Percentiles rank a stretch among this genome's conserved stretches.
phyloP scores from a whole-genome alignment of 2,329 filamentous ascomycete species.

The Cladosporium velox region DNA sequence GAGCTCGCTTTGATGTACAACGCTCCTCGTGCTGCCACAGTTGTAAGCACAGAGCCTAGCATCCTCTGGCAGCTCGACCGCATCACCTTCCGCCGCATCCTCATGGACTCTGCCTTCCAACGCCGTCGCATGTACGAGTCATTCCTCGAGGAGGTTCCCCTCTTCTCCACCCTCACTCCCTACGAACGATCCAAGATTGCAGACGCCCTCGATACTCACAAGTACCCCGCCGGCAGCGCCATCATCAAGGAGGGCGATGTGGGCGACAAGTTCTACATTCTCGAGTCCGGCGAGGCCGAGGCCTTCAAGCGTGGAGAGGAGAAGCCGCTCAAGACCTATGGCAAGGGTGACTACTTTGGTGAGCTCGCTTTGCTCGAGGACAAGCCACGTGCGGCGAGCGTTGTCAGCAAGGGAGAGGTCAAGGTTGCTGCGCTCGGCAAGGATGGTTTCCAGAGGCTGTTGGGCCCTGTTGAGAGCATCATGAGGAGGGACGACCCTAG shows the following conservation, averaged over 20 bases:
- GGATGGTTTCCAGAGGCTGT: constrained; percentile 87
- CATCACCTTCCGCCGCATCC: constrained; percentile 92
- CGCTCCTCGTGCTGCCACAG: constrained; percentile 89
- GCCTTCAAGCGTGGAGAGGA: constrained; percentile 77
- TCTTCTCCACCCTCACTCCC: constrained; percentile 77
- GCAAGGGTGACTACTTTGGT: constrained; percentile 94
- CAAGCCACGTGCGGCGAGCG: constrained; percentile 85
- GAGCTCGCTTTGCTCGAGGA: constrained; percentile 93
- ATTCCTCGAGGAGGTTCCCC: constrained; percentile 90
- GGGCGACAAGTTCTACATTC: constrained; percentile 86
- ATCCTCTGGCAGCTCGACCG: constrained; percentile 94
- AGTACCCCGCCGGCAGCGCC: constrained; percentile 73
- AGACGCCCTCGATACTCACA: constrained; percentile 89
- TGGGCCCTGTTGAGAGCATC: constrained; percentile 91
- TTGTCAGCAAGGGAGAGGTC: constrained; percentile 80
- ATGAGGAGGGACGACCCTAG: constrained; percentile 74
- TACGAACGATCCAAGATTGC: constrained; percentile 98
- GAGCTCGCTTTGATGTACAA: constrained; percentile 99
- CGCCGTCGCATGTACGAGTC: constrained; percentile 95
- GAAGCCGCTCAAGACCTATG: constrained; percentile 75
- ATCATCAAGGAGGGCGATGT: constrained; percentile 93
- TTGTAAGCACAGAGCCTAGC: constrained; percentile 79
- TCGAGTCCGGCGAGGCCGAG: constrained; percentile 84
- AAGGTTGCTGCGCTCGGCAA: constrained; percentile 93
- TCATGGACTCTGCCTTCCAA: constrained; percentile 98